Conservation (phyloP, 1,284 basidiomycete genomes). For the Porodaedalea pini region DNA sequence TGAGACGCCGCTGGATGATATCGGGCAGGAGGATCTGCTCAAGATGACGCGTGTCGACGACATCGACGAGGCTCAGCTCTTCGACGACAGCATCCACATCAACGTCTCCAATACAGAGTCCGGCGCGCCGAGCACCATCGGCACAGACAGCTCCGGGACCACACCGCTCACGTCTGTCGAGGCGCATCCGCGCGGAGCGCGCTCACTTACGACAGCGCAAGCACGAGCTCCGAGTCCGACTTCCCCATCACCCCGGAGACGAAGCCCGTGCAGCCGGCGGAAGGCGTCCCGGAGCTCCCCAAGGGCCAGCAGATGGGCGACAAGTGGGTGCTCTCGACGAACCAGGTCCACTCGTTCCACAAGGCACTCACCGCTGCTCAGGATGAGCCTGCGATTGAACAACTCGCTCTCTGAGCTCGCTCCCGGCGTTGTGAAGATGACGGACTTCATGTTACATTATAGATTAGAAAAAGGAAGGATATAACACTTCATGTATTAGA, state of each 20-base stretch:
- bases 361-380: constrained; percentile 1
- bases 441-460: not conserved
- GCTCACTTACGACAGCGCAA: not conserved
- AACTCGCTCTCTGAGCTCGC: not conserved
- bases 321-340: not conserved
- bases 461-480: not conserved
- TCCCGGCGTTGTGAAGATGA: not conserved
- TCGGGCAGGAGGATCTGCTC: not conserved
- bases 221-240: not conserved
- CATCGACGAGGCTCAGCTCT: not conserved
- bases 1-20: not conserved
- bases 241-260: constrained; percentile 26
- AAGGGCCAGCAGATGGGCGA: not conserved
- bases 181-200: too few species aligned
- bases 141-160: not conserved
- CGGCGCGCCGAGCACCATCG: not conserved
- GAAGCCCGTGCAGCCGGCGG: constrained; percentile 1
- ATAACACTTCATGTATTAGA: not conserved
- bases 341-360: not conserved
- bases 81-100: not conserved
- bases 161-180: not conserved
- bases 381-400: not conserved
- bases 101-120: not conserved
- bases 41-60: constrained; percentile 1
- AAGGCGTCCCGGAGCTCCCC: constrained; percentile 19